Evolutionary conservation across 140 eudicot genomes (phyloP).

Genomic region (Anethum foeniculum): DNA sequence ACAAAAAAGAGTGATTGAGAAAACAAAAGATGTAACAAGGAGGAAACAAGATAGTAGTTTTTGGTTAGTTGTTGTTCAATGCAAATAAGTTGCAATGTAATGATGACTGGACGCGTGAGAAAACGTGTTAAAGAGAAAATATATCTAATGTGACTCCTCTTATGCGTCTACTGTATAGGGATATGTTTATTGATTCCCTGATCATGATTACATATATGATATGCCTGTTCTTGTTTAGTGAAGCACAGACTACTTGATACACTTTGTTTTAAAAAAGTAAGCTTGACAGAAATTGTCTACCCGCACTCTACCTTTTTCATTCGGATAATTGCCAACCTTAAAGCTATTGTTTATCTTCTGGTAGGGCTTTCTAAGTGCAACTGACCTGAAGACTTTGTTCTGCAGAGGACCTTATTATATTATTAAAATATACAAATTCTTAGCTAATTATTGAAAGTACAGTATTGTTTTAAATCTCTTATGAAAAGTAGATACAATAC

Average conservation of each 20-base stretch:
- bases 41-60: background rate
- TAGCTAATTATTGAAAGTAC: background rate
- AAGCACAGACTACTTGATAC: background rate
- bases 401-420: background rate
- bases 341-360: background rate
- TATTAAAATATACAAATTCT: background rate
- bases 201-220: background rate
- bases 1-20: background rate
- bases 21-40: background rate
- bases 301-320: background rate
- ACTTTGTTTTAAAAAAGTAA: too few relatives aligned
- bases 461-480: background rate
- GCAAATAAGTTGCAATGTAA: background rate
- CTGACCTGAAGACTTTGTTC: background rate
- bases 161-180: background rate
- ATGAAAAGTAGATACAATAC: constrained; percentile 3
- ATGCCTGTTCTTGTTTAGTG: background rate
- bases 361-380: background rate
- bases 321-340: background rate
- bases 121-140: background rate
- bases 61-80: background rate
- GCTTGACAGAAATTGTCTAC: background rate
- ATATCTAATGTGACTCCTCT: background rate
- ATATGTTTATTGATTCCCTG: background rate
- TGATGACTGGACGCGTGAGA: background rate